A percentile compares a stretch with the other conserved stretches of the same genome.
These are phyloP conservation scores for Boletus reticulatus DNA, from an alignment of 768 basidiomycete genomes.

Conservation along the genomic window DNA sequence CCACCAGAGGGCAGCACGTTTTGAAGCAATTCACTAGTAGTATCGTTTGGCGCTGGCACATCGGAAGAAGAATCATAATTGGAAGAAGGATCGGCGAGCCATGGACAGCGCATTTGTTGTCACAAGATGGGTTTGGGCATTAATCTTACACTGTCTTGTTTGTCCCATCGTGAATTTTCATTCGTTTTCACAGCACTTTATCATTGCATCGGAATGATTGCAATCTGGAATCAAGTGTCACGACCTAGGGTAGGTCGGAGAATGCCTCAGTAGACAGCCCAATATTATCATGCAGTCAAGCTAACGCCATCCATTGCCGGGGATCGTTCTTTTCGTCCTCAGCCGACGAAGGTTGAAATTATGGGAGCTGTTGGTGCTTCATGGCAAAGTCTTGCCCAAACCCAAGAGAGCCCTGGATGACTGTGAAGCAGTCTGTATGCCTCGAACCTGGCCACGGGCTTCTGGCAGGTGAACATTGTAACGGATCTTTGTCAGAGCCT, in stretches of 20 bases:
- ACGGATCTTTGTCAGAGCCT: too few species aligned
- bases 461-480: constrained; percentile 16
- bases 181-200: constrained; percentile 4
- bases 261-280: too few species aligned
- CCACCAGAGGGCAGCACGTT: constrained; percentile 86
- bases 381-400: constrained; percentile 20
- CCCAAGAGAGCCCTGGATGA: constrained; percentile 2
- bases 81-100: constrained; percentile 15
- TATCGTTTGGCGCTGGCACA: neutral
- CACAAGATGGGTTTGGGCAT: constrained; percentile 21
- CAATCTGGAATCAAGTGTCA: neutral
- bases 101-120: constrained; percentile 6
- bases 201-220: neutral
- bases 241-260: neutral
- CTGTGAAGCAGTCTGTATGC: neutral
- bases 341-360: neutral
- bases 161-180: constrained; percentile 16
- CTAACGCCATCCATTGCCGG: neutral
- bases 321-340: constrained; percentile 6
- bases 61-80: constrained; percentile 6
- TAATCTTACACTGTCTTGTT: constrained; percentile 16
- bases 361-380: constrained; percentile 1
- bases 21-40: constrained; percentile 26
- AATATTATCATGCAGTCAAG: too few species aligned
- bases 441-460: constrained; percentile 19